Evolutionary conservation across 2,329 filamentous ascomycete species (phyloP), one percentile per base, ranked within the genome.

Genomic region (Chrysoporthe cubensis): DNA sequence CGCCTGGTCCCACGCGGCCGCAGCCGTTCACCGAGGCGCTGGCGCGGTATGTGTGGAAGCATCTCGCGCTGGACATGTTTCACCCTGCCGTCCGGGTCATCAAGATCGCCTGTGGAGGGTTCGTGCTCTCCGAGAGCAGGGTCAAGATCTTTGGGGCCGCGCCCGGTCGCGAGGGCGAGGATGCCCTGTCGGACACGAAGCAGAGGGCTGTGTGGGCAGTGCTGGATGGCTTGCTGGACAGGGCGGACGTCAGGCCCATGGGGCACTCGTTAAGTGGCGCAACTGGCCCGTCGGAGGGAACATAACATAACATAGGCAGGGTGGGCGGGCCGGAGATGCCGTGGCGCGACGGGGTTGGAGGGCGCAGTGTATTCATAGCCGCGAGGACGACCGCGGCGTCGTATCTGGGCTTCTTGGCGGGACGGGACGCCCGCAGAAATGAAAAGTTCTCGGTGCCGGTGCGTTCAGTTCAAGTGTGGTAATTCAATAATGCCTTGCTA

Each of bases 101-200:
- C 14, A 85, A 86, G 70, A 80, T 88, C 40, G 85, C 84, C 0
- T 88, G 85, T 68, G 83, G 82, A 0, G 85, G 85, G 0, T 89
- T 88, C 66, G 82, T 84, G 48, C 76, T 88, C 13, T 83, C 83
- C 0, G 85, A 87, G 69, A 82, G 77, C 13, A 78, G 84, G 40
- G 62, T 88, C 26, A 88, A 88, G 74, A 74, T 87, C 16, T 80
- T 82, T 52, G 68, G 64, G 21, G 26, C n/a, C 37, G 26, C 50
- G 26, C 46, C 61, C 8, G 26, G 32, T 43, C 42, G 18, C 8
- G 61, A 26, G 3, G 57, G 11, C n/a, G 65, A n/a, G 1, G 57
- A 32, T 56, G 60, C 34, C 14, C 21, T 67, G 18, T 40, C 66
- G n/a, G 58, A 66, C 46, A 43, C 59, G 21, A 61, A 48, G 37